Evolutionary conservation across 129 eudicot species (phyloP).

Genomic region (Pseudognaphalium luteoalbum): DNA sequence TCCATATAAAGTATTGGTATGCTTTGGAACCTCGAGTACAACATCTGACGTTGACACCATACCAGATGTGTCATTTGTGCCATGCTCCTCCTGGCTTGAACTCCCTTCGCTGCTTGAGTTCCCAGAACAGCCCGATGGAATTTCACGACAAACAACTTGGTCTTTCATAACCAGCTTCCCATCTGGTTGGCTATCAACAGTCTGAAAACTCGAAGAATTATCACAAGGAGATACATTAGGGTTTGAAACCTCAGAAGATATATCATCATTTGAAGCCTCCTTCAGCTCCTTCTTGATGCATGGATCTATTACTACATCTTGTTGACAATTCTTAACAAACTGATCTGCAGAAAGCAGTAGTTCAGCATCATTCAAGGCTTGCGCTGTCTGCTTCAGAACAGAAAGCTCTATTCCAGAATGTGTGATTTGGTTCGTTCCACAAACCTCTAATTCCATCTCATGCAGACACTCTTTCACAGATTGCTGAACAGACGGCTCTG

Average conservation of each 20-base stretch:
- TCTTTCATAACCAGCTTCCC: slow-evolving; percentile 45
- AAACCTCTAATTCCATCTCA: slow-evolving; percentile 20
- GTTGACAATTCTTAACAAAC: slow-evolving; percentile 26
- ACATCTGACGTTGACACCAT: slow-evolving; percentile 52
- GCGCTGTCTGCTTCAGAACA: slow-evolving; percentile 30
- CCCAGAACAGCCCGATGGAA: slow-evolving; percentile 54
- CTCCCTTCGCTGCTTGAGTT: slow-evolving; percentile 49
- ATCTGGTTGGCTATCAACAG: slow-evolving; percentile 52
- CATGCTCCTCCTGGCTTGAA: slow-evolving; percentile 59
- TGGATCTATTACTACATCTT: slow-evolving; percentile 35
- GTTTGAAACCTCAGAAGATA: slow-evolving; percentile 75
- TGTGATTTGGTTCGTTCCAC: slow-evolving; percentile 14
- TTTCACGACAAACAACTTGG: slow-evolving; percentile 57
- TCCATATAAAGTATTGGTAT: slow-evolving; percentile 67
- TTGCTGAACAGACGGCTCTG: slow-evolving; percentile 23
- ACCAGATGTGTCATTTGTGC: slow-evolving; percentile 22
- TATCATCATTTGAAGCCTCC: slow-evolving; percentile 72
- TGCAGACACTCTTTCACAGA: slow-evolving; percentile 22
- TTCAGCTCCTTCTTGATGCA: slow-evolving; percentile 44
- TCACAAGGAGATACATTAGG: slow-evolving; percentile 72
- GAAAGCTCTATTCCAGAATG: slow-evolving; percentile 26
- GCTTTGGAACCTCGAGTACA: slow-evolving; percentile 79
- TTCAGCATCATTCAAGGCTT: slow-evolving; percentile 21
- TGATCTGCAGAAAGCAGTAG: slow-evolving; percentile 21
- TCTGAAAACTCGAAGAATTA: slow-evolving; percentile 51